Conservation (phyloP, 371 early-diverging fungal species). For the Vairimorpha ceranae region DNA sequence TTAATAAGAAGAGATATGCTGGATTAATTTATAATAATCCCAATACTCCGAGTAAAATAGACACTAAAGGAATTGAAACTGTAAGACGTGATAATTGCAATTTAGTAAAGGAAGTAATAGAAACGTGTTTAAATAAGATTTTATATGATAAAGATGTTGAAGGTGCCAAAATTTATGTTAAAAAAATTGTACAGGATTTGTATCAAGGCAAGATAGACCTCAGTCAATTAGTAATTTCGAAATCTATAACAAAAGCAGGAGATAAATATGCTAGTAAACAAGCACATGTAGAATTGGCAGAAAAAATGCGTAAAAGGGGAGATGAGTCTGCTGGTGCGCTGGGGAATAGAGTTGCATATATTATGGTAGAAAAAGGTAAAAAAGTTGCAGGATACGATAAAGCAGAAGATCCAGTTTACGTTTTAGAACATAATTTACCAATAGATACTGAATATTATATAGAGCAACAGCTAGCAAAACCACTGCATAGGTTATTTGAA, state of each 20-base stretch:
- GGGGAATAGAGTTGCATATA: slow-evolving; percentile 98
- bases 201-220: slow-evolving; percentile 90
- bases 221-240: slow-evolving; percentile 90
- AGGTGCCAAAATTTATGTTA: slow-evolving; percentile 79
- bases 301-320: slow-evolving; percentile 88
- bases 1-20: slow-evolving; percentile 98
- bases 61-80: slow-evolving; percentile 98
- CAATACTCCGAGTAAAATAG: slow-evolving; percentile 81
- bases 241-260: slow-evolving; percentile 81
- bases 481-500: slow-evolving; percentile 89
- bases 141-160: slow-evolving; percentile 79
- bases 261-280: slow-evolving; percentile 85
- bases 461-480: slow-evolving; percentile 92
- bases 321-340: slow-evolving; percentile 74
- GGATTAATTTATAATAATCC: slow-evolving; percentile 74
- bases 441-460: slow-evolving; percentile 96
- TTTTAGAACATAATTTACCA: slow-evolving; percentile 90
- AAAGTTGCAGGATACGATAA: slow-evolving; percentile 84
- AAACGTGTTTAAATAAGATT: slow-evolving; percentile 80
- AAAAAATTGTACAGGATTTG: slow-evolving; percentile 79
- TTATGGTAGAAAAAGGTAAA: slow-evolving; percentile 80
- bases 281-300: slow-evolving; percentile 89
- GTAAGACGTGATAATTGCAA: slow-evolving; percentile 96
- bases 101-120: slow-evolving; percentile 81
- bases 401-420: slow-evolving; percentile 96